A percentile compares a stretch with the other conserved stretches of the same genome.
phyloP scores from a whole-genome alignment of 768 basidiomycete species.

The Pleurotus tuoliensis region DNA sequence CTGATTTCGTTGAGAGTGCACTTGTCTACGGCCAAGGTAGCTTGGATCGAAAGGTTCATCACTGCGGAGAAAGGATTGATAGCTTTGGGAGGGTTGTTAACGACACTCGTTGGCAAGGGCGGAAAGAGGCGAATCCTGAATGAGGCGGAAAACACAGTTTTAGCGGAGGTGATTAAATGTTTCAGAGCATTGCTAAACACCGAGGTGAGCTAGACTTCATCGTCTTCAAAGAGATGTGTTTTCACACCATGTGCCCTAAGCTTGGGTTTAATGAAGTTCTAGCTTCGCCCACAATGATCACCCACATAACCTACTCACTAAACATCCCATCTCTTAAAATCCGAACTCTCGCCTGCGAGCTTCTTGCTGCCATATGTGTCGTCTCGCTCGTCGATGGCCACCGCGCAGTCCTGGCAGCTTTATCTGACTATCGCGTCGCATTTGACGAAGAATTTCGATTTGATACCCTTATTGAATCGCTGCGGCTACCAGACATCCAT shows the following conservation, averaged over 20 bases:
- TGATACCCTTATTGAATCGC: constrained; percentile 62
- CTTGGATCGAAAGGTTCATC: constrained; percentile 81
- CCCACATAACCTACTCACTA: constrained; percentile 69
- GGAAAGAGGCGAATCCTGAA: constrained; percentile 56
- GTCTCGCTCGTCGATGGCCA: constrained; percentile 70
- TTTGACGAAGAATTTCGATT: constrained; percentile 78
- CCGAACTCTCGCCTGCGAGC: constrained; percentile 65
- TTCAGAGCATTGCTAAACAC: constrained; percentile 82
- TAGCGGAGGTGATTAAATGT: constrained; percentile 76
- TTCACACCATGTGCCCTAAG: constrained; percentile 32
- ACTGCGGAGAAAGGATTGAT: constrained; percentile 61
- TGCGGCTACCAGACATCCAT: constrained; percentile 48
- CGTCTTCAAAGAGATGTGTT: neutral
- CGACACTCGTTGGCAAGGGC: constrained; percentile 59
- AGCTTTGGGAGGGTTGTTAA: constrained; percentile 53
- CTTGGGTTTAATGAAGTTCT: constrained; percentile 70
- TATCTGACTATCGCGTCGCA: constrained; percentile 75
- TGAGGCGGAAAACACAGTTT: constrained; percentile 63
- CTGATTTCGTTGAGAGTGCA: constrained; percentile 82
- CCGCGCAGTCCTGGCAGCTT: constrained; percentile 66
- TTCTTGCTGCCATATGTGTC: constrained; percentile 82
- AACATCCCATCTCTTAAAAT: constrained; percentile 64
- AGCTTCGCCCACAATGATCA: constrained; percentile 58
- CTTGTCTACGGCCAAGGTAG: constrained; percentile 74
- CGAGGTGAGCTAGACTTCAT: constrained; percentile 46